A percentile compares a stretch with the other conserved stretches of the same genome.
These are phyloP conservation scores for Cladosporium sp. DNA, from an alignment of 2,329 filamentous ascomycete species.

Conservation along the genomic window DNA sequence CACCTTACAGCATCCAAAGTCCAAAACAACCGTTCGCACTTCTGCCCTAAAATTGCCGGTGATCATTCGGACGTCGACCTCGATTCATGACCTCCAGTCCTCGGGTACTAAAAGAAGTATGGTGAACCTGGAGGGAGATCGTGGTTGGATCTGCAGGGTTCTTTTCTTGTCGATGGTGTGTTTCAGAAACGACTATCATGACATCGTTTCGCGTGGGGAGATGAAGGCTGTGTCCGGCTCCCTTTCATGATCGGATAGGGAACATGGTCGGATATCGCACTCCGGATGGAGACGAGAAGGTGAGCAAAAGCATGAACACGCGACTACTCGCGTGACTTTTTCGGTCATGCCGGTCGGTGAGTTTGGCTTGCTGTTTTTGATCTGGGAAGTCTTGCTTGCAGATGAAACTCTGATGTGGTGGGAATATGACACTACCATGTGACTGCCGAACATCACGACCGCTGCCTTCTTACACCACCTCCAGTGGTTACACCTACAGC, in stretches of 20 bases:
- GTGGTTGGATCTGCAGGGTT: not conserved
- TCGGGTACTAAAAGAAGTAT: not conserved
- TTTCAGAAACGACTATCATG: not conserved
- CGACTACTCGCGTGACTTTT: too few species aligned
- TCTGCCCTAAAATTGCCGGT: not conserved
- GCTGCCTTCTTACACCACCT: not conserved
- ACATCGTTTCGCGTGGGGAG: not conserved
- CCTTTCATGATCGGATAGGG: not conserved
- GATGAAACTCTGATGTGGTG: not conserved
- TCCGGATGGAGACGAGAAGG: not conserved
- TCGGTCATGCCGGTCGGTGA: too few species aligned
- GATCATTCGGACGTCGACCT: not conserved
- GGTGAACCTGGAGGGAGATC: not conserved
- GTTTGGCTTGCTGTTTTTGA: not conserved
- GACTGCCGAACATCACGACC: not conserved
- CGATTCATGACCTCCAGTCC: too few species aligned
- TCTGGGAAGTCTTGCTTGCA: not conserved
- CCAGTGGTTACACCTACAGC: too few species aligned
- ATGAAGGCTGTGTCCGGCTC: not conserved
- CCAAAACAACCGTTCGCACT: too few species aligned
- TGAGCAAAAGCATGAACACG: too few species aligned
- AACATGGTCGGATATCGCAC: not conserved
- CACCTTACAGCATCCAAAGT: not conserved
- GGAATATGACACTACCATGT: not conserved
- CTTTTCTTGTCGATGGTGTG: not conserved